phyloP scores from a whole-genome alignment of 345 rosid species.

The Arabis alpina region DNA sequence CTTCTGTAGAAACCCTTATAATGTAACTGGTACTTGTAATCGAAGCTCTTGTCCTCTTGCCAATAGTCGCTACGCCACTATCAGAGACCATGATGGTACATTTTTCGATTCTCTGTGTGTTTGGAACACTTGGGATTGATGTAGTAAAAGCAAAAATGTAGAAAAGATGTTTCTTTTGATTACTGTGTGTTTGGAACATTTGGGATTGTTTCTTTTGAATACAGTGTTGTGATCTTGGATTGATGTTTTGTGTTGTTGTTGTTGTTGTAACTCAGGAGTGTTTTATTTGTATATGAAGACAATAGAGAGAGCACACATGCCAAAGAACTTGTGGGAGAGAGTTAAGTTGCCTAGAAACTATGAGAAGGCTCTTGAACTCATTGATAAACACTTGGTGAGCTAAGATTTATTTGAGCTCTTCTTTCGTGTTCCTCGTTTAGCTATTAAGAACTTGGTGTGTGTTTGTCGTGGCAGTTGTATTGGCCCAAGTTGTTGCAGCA shows the following conservation, averaged over 20 bases:
- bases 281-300: conserved; percentile 95
- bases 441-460: neutral
- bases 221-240: no score
- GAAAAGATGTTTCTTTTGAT: no score
- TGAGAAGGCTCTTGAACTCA: conserved; percentile 87
- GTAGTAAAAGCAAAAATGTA: no score
- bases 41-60: conserved; percentile 98
- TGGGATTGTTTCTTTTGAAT: neutral
- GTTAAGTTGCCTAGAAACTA: conserved; percentile 83
- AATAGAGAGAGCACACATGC: conserved; percentile 94
- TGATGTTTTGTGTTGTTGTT: neutral
- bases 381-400: conserved; percentile 88
- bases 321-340: conserved; percentile 89
- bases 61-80: conserved; percentile 93
- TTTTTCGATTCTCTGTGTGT: neutral
- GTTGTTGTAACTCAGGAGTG: conserved; percentile 59
- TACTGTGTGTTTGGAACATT: no score
- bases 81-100: conserved; percentile 87
- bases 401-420: conserved; percentile 3
- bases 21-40: conserved; percentile 91
- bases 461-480: conserved; percentile 54
- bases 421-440: neutral
- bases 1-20: conserved; percentile 94
- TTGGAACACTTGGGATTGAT: neutral
- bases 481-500: conserved; percentile 93